phyloP scores from a whole-genome alignment of 1,284 basidiomycete species.

The Cryptococcus floricola region DNA sequence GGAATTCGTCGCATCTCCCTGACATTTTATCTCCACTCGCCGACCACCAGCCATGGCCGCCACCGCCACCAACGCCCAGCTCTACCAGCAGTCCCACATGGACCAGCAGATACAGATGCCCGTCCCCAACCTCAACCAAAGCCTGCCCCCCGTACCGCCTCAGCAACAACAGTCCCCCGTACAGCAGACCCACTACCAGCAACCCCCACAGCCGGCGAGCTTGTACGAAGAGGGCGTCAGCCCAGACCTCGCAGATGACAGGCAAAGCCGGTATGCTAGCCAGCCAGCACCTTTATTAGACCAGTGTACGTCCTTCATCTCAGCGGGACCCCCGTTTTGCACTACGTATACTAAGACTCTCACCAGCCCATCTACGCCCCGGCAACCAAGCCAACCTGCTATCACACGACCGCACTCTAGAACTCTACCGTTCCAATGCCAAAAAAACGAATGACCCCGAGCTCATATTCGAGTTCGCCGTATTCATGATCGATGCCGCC shows the following conservation, averaged over 20 bases:
- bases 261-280: constrained; percentile 27
- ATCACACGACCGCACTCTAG: constrained; percentile 90
- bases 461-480: constrained; percentile 95
- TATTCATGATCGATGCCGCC: constrained; percentile 96
- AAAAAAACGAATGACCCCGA: constrained; percentile 99
- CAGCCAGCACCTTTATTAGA: constrained; percentile 43
- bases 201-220: neutral
- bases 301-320: constrained; percentile 41
- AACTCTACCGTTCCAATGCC: constrained; percentile 93
- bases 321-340: neutral
- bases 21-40: too few relatives aligned
- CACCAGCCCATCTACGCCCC: constrained; percentile 73
- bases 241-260: constrained; percentile 6
- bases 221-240: constrained; percentile 7
- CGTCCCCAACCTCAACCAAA: neutral
- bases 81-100: neutral
- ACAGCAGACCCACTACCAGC: neutral
- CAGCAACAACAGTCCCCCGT: neutral
- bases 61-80: neutral
- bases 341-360: constrained; percentile 2
- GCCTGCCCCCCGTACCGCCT: neutral
- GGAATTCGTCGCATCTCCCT: too few relatives aligned
- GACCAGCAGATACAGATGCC: neutral
- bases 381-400: constrained; percentile 88
- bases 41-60: too few relatives aligned